Evolutionary conservation across 352 stramenopile species (phyloP), one percentile per base, ranked within the genome.

Genomic region (Globisporangium sylvaticum): DNA sequence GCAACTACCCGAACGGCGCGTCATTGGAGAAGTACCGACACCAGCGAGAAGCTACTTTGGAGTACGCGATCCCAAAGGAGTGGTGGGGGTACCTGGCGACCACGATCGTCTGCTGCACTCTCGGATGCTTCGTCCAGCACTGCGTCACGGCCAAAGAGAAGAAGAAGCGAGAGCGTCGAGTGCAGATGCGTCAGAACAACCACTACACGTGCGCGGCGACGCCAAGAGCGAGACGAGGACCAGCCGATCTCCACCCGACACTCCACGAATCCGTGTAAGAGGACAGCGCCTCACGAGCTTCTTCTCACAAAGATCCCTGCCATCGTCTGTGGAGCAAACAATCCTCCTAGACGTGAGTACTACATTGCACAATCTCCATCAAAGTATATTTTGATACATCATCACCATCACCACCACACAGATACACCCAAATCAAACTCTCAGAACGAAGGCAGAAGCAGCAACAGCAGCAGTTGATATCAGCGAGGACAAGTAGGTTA

Each of bases 41-140:
- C 61, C 15, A 56, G 60, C 4, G 14, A 56, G 14, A 10, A 18
- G n/a, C 6, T 8, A 6, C 31, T 18, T 14, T 25, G 15, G 1
- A 42, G 8, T 73, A 71, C 39, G 44, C 42, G 1, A 66, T 80
- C 20, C 62, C 63, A 10, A 15, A 27, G 6, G 70, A 59, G 18
- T 78, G 74, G 73, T 81, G 74, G 73, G 66, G 46, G 8, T 81
- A 81, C 59, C 12, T 80, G 44, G 70, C 60, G 8, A 55, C 42
- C 14, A 78, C 64, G 3, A 22, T 73, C 27, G 58, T 68, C 8
- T 61, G 76, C 58, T 77, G 62, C n/a, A 29, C 42, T 14, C 15
- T 75, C 20, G 74, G 70, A 1, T 76, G 60, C 10, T 42, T 72
- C 42, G n/a, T 78, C 15, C 74, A 81, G 62, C 76, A 64, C 37